phyloP scores from a whole-genome alignment of 2,329 filamentous ascomycete species.

The Neonectria sp. region DNA sequence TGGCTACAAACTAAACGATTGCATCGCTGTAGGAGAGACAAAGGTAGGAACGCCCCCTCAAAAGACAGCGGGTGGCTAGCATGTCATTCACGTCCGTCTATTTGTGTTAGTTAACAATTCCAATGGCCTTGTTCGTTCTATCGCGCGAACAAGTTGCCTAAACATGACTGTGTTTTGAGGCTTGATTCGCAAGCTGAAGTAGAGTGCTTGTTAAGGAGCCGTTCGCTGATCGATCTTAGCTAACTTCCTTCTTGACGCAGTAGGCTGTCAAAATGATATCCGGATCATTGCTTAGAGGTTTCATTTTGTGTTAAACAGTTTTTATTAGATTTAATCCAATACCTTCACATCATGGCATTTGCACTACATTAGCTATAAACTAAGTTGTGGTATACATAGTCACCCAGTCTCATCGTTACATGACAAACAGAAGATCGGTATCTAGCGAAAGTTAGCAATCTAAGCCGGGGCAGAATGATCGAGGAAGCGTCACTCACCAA shows the following conservation, averaged over 20 bases:
- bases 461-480: not conserved
- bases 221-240: not conserved
- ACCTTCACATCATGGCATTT: constrained; percentile 10
- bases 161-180: not conserved
- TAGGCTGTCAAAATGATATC: not conserved
- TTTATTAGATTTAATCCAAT: not conserved
- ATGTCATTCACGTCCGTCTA: too few relatives aligned
- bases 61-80: too few relatives aligned
- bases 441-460: constrained; percentile 58
- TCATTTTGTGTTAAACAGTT: not conserved
- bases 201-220: not conserved
- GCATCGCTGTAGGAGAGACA: too few relatives aligned
- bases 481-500: constrained; percentile 75
- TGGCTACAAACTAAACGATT: too few relatives aligned
- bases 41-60: too few relatives aligned
- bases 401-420: constrained; percentile 59
- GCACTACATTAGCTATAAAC: not conserved
- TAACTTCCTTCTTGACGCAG: not conserved
- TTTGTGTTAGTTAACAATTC: too few relatives aligned
- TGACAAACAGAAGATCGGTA: constrained; percentile 77
- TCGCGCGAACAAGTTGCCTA: not conserved
- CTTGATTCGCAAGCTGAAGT: not conserved
- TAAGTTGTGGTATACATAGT: not conserved
- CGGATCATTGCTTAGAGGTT: too few relatives aligned
- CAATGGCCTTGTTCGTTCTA: too few relatives aligned